A percentile compares a stretch with the other conserved stretches of the same genome.
Evolutionary conservation across 2,329 filamentous ascomycete species (phyloP).

Genomic region (Aureobasidium melanogenum): DNA sequence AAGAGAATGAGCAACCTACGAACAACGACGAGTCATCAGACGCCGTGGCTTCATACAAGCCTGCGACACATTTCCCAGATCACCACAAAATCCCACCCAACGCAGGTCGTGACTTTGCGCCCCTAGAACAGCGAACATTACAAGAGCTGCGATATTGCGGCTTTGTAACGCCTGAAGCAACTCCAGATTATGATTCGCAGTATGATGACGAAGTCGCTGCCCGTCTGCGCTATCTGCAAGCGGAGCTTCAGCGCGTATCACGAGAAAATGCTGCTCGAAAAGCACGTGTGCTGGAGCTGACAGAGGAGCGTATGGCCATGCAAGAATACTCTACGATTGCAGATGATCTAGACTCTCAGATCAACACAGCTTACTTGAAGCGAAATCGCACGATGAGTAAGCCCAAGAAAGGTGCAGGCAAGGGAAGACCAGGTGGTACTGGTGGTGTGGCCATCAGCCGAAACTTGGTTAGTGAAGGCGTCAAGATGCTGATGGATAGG

Average conservation of each 20-base stretch:
- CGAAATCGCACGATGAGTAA: conserved; percentile 90
- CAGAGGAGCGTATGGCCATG: conserved; percentile 86
- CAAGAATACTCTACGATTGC: conserved; percentile 96
- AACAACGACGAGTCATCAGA: conserved; percentile 22
- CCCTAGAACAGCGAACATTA: conserved; percentile 84
- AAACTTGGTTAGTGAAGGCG: conserved; percentile 83
- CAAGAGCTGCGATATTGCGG: conserved; percentile 87
- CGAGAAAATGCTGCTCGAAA: conserved; percentile 88
- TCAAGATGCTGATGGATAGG: conserved; percentile 86
- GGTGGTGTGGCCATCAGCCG: conserved; percentile 51
- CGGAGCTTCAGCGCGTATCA: conserved; percentile 71
- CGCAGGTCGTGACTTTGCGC: conserved; percentile 70
- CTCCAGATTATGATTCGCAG: conserved; percentile 77
- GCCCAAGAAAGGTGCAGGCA: conserved; percentile 59
- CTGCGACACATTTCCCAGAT: conserved; percentile 65
- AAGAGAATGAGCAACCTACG: conserved; percentile 28
- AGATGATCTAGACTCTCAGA: conserved; percentile 90
- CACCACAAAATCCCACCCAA: conserved; percentile 34
- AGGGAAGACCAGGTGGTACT: conserved; percentile 41
- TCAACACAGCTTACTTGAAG: conserved; percentile 92
- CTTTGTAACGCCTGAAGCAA: conserved; percentile 51
- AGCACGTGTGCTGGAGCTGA: conserved; percentile 72
- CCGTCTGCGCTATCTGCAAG: conserved; percentile 75
- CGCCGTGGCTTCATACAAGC: conserved; percentile 37
- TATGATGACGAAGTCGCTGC: conserved; percentile 92